Conservation (phyloP, 768 basidiomycete species). For the Psilocybe subaeruginosa region DNA sequence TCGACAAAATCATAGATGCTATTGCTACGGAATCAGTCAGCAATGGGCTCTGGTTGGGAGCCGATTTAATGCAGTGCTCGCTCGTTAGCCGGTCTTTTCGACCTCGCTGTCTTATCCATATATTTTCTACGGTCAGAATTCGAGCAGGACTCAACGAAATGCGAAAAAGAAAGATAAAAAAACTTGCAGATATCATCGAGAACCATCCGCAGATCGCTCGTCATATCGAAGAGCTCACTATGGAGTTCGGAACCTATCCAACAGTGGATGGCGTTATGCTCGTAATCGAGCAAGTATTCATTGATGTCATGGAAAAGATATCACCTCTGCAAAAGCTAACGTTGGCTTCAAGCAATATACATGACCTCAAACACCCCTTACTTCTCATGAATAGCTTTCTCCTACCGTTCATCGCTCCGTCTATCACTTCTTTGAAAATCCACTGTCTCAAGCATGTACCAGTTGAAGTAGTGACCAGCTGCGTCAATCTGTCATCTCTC, state of each 20-base stretch:
- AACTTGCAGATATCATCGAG: background rate
- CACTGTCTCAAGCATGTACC: background rate
- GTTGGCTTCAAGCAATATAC: background rate
- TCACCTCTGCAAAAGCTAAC: background rate
- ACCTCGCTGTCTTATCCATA: background rate
- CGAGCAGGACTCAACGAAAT: background rate
- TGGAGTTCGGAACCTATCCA: background rate
- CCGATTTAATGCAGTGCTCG: background rate
- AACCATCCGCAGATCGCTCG: background rate
- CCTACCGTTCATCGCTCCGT: background rate
- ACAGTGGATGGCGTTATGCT: too few relatives aligned
- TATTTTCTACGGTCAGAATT: background rate
- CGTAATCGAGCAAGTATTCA: background rate
- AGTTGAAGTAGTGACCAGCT: background rate
- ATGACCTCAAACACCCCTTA: background rate
- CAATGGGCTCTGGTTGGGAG: background rate
- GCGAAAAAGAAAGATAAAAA: background rate
- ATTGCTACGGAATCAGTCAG: background rate
- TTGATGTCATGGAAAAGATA: background rate
- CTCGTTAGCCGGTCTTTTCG: background rate
- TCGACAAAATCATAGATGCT: background rate
- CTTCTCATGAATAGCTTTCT: background rate
- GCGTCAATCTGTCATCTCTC: background rate
- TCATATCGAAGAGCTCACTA: background rate
- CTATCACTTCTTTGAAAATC: background rate